phyloP scores from a whole-genome alignment of 2,329 filamentous ascomycete species.

The Triangularia setosa region DNA sequence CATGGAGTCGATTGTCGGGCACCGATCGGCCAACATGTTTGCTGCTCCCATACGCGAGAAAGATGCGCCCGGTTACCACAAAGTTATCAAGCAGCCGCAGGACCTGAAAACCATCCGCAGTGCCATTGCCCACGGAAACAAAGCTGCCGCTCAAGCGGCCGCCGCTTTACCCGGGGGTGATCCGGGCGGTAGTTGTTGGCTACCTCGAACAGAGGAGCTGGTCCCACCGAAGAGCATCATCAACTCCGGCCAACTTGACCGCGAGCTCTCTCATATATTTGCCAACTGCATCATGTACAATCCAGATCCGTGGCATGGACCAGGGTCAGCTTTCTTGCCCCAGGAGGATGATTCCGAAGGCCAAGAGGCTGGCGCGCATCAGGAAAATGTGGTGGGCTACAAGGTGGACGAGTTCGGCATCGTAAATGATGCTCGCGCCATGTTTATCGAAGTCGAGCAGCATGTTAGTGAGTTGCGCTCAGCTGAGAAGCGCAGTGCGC shows the following conservation, averaged over 20 bases:
- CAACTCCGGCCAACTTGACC: slow-evolving; percentile 88
- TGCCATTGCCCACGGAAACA: slow-evolving; percentile 69
- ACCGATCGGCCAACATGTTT: slow-evolving; percentile 77
- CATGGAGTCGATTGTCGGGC: slow-evolving; percentile 71
- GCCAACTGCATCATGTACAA: slow-evolving; percentile 99
- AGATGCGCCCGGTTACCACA: slow-evolving; percentile 71
- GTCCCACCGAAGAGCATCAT: slow-evolving; percentile 86
- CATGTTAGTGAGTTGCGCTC: slow-evolving; percentile 71
- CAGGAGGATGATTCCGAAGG: slow-evolving; percentile 37
- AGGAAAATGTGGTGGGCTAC: slow-evolving; percentile 49
- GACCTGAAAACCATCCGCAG: slow-evolving; percentile 75
- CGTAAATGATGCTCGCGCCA: slow-evolving; percentile 80
- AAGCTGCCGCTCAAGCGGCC: slow-evolving; percentile 58
- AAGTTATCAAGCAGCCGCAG: slow-evolving; percentile 69
- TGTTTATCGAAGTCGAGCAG: slow-evolving; percentile 84
- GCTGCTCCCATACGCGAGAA: slow-evolving; percentile 69
- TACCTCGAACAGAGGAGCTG: slow-evolving; percentile 71
- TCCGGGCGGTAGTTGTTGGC: slow-evolving; percentile 51
- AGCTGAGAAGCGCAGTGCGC: slow-evolving; percentile 56
- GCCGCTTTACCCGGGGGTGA: slow-evolving; percentile 58
- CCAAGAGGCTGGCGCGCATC: slow-evolving; percentile 27
- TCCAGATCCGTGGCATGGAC: slow-evolving; percentile 69
- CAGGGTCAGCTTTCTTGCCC: slow-evolving; percentile 58
- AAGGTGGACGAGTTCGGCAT: slow-evolving; percentile 78
- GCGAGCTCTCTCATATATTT: slow-evolving; percentile 94